A percentile compares a stretch with the other conserved stretches of the same genome.
These are phyloP conservation scores for Flagelloscypha sp. DNA, from an alignment of 768 basidiomycete species.

Conservation along the genomic window DNA sequence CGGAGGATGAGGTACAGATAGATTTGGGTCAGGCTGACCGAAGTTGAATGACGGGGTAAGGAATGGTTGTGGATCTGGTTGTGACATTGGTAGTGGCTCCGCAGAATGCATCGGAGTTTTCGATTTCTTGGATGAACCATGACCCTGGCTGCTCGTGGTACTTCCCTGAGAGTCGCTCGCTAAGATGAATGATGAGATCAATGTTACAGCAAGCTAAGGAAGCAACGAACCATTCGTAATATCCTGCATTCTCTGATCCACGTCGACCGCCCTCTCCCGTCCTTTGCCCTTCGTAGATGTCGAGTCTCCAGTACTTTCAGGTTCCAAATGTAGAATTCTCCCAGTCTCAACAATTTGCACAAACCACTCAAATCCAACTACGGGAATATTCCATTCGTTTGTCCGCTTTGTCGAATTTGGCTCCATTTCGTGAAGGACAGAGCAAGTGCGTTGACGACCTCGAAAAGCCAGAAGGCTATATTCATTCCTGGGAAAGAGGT, in stretches of 20 bases:
- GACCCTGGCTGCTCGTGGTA: constrained; percentile 1
- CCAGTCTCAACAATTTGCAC: constrained; percentile 48
- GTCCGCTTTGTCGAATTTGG: constrained; percentile 74
- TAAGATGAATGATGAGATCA: too few species aligned
- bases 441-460: constrained; percentile 72
- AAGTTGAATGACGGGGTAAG: too few species aligned
- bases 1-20: constrained; percentile 2
- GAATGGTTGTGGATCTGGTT: not conserved
- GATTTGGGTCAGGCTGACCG: not conserved
- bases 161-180: too few species aligned
- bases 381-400: constrained; percentile 70
- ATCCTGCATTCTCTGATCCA: constrained; percentile 21
- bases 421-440: constrained; percentile 61
- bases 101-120: not conserved
- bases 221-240: constrained; percentile 31
- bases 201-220: too few species aligned
- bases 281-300: constrained; percentile 22
- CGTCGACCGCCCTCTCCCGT: constrained; percentile 22
- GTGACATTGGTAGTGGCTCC: not conserved
- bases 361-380: constrained; percentile 70
- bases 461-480: constrained; percentile 50
- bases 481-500: constrained; percentile 36
- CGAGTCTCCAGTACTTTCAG: constrained; percentile 3
- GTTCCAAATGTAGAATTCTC: constrained; percentile 27
- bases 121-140: not conserved